Evolutionary conservation across 208 protist genomes (phyloP).

Genomic region (Trichomonas tenax): DNA sequence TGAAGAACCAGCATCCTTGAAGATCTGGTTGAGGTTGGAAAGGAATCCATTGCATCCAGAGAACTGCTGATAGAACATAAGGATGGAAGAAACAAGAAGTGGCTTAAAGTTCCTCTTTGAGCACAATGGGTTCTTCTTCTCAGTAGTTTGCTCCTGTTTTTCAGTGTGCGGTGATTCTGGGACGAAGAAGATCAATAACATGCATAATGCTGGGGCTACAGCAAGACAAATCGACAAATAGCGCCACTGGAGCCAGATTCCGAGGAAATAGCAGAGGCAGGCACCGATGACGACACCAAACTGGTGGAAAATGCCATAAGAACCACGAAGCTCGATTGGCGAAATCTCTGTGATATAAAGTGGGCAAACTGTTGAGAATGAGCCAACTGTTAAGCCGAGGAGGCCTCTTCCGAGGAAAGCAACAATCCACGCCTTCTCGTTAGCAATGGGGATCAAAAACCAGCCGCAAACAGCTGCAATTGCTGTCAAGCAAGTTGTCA

Average conservation of each 20-base stretch:
- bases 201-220: not conserved
- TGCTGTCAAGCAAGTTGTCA: not conserved
- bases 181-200: not conserved
- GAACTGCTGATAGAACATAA: constrained; percentile 21
- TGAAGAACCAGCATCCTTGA: not conserved
- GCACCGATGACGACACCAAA: not conserved
- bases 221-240: not conserved
- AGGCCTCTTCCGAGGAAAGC: not conserved
- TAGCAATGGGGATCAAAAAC: not conserved
- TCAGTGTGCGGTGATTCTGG: not conserved
- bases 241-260: not conserved
- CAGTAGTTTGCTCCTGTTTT: not conserved
- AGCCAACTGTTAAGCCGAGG: not conserved
- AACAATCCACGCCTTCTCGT: not conserved
- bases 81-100: not conserved
- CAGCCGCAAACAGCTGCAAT: not conserved
- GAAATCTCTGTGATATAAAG: not conserved
- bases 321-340: not conserved
- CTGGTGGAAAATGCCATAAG: not conserved
- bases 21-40: not conserved
- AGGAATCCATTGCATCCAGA: not conserved
- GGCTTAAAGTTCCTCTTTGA: not conserved
- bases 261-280: not conserved
- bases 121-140: not conserved
- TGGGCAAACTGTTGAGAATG: not conserved